These are phyloP conservation scores for Aphanomyces astaci DNA, from an alignment of 352 stramenopile species.

Conservation along the genomic window DNA sequence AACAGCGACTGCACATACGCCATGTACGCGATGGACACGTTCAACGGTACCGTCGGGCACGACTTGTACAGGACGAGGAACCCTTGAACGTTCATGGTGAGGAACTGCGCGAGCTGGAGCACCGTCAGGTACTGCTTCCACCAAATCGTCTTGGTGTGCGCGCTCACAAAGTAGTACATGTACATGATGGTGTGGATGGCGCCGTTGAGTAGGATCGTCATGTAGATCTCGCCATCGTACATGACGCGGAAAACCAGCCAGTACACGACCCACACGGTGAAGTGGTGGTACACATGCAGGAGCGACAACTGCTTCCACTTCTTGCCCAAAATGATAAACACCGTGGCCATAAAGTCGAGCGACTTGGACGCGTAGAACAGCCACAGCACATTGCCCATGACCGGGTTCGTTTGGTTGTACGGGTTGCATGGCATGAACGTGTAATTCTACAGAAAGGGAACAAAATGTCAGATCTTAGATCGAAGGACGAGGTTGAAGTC, in stretches of 20 bases:
- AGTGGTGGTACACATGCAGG: slow-evolving; percentile 96
- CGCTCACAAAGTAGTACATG: slow-evolving; percentile 97
- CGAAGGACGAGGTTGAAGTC: neutral
- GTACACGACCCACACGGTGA: slow-evolving; percentile 92
- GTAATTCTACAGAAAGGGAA: slow-evolving; percentile 57
- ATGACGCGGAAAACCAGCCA: slow-evolving; percentile 90
- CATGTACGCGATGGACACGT: slow-evolving; percentile 82
- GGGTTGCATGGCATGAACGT: slow-evolving; percentile 76
- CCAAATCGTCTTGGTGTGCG: slow-evolving; percentile 94
- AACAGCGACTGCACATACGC: slow-evolving; percentile 94
- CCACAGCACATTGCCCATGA: slow-evolving; percentile 89
- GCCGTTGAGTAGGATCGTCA: slow-evolving; percentile 92
- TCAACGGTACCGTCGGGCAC: slow-evolving; percentile 55
- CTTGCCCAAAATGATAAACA: slow-evolving; percentile 95
- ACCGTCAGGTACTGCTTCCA: slow-evolving; percentile 94
- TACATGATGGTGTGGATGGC: slow-evolving; percentile 98
- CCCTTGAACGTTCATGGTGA: slow-evolving; percentile 58
- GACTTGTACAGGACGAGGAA: slow-evolving; percentile 71
- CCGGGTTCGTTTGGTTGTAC: slow-evolving; percentile 74
- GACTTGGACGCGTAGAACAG: slow-evolving; percentile 96
- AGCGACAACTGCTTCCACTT: slow-evolving; percentile 95
- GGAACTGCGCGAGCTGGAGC: slow-evolving; percentile 92
- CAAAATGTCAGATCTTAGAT: no score
- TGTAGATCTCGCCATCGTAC: slow-evolving; percentile 93
- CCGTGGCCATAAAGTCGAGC: slow-evolving; percentile 81